Evolutionary conservation across 192 early-diverging fungal genomes (phyloP), one percentile per base, ranked within the genome.

Genomic region (Gamsiella multidivaricata): DNA sequence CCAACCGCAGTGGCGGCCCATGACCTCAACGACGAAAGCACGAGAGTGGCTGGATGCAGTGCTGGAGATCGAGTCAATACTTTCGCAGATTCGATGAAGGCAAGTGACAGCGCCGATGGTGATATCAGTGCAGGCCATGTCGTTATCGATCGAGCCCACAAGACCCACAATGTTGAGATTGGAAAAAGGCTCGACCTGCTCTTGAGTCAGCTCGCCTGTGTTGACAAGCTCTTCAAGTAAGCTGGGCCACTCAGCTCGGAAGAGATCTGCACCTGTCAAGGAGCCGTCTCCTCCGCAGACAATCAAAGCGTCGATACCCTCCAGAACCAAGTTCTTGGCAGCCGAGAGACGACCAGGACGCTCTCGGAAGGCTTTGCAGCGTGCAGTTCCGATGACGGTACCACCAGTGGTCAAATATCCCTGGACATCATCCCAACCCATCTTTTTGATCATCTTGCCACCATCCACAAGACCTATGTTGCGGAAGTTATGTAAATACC

Each of bases 1-100:
- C 97, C 97, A 99, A 20, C 97, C 97, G 74, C 97, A 99, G 71
- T 97, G 94, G 43, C 97, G 89, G 11, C 96, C 97, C 97, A 99
- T 99, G 34, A 99, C 97, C 67, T 99, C 97, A 36, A 99, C 89
- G 14, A 99, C 94, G 72, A 99, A 99, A 9, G 97, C 97, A 52
- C 97, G 92, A 56, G 94, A 93, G 76, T 99, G 97, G 75, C 94
- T 95, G 41, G 90, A 86, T 0, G 97, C 97, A 3, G 97, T 99
- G 39, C 93, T 93, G 2, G 91, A 88, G 43, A 99, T 93, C 0
- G 94, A 92, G 72, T 99, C 97, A 2, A 99, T 91, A 39, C 91
- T 88, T 71, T 99, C 97, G 81, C 97, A 99, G 70, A 99, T 97
- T 37, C 97, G 89, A 66, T 95, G 94, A 42, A 99, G 89, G 42